Conservation (phyloP, 495 filamentous ascomycete genomes). For the Hypoxylon crocopeplum region DNA sequence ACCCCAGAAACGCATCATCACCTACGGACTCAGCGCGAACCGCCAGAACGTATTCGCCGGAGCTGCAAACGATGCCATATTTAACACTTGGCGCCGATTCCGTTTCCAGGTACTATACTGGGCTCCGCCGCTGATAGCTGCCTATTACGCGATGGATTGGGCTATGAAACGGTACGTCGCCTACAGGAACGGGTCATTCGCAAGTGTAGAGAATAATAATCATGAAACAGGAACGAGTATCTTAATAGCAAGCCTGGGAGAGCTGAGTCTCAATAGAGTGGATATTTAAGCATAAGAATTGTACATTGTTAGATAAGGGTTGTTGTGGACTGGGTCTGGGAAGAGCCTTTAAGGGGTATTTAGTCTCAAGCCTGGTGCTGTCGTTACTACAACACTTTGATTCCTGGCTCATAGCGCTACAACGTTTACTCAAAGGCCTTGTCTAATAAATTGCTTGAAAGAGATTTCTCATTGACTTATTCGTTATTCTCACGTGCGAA, state of each 20-base stretch:
- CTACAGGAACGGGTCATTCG: background rate
- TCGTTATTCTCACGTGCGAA: too few relatives aligned
- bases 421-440: too few relatives aligned
- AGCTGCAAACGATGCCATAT: constrained; percentile 57
- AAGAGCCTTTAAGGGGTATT: too few relatives aligned
- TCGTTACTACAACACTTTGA: too few relatives aligned
- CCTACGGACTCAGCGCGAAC: constrained; percentile 56
- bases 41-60: constrained; percentile 61
- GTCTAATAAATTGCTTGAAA: too few relatives aligned
- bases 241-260: constrained; percentile 26
- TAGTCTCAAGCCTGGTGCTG: too few relatives aligned
- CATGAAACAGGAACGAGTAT: constrained; percentile 18
- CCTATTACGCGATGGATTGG: constrained; percentile 83
- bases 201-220: background rate
- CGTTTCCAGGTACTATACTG: constrained; percentile 76
- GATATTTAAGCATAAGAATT: too few relatives aligned
- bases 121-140: constrained; percentile 72
- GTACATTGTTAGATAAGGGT: too few relatives aligned
- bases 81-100: constrained; percentile 65
- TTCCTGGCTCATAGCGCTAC: too few relatives aligned
- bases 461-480: too few relatives aligned
- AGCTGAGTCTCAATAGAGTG: constrained; percentile 3
- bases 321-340: too few relatives aligned
- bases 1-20: constrained; percentile 59
- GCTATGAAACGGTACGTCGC: constrained; percentile 74